Conservation (phyloP, 2,329 filamentous ascomycete genomes). For the Diaporthe citrichinensis region DNA sequence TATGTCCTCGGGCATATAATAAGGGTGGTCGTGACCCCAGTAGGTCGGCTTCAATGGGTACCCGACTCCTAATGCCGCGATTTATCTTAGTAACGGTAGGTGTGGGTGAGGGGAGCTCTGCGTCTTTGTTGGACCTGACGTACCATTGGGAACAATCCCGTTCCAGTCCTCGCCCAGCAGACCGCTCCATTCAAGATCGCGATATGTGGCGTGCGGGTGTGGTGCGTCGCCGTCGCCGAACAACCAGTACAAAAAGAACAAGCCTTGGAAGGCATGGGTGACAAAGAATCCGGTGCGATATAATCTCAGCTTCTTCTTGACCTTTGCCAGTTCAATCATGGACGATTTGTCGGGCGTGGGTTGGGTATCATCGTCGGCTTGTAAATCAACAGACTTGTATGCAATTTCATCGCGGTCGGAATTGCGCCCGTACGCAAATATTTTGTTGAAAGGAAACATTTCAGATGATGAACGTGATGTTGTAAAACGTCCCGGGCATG, state of each 20-base stretch:
- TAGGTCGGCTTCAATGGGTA: slow-evolving; percentile 21
- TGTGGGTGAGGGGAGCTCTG: neutral
- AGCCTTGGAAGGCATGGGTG: slow-evolving; percentile 4
- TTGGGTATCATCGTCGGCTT: slow-evolving; percentile 6
- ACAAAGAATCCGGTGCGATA: slow-evolving; percentile 10
- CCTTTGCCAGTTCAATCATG: slow-evolving; percentile 6
- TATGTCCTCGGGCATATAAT: slow-evolving; percentile 16
- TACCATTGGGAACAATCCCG: slow-evolving; percentile 16
- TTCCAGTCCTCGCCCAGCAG: slow-evolving; percentile 24
- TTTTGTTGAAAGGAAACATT: neutral
- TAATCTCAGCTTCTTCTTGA: slow-evolving; percentile 20
- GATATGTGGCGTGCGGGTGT: slow-evolving; percentile 8
- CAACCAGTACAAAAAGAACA: neutral
- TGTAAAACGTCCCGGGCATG: neutral
- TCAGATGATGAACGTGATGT: neutral
- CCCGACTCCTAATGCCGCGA: slow-evolving; percentile 4
- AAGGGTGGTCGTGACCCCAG: slow-evolving; percentile 16
- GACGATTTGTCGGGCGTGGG: neutral
- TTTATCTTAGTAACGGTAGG: neutral
- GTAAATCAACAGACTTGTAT: slow-evolving; percentile 22
- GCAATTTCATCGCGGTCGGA: slow-evolving; percentile 18
- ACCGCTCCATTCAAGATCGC: slow-evolving; percentile 10
- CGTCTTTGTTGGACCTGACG: neutral
- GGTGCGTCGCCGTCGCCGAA: neutral
- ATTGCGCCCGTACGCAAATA: neutral